phyloP scores from a whole-genome alignment of 108 stramenopile genomes.

The Cyclostephanos invisitatus region DNA sequence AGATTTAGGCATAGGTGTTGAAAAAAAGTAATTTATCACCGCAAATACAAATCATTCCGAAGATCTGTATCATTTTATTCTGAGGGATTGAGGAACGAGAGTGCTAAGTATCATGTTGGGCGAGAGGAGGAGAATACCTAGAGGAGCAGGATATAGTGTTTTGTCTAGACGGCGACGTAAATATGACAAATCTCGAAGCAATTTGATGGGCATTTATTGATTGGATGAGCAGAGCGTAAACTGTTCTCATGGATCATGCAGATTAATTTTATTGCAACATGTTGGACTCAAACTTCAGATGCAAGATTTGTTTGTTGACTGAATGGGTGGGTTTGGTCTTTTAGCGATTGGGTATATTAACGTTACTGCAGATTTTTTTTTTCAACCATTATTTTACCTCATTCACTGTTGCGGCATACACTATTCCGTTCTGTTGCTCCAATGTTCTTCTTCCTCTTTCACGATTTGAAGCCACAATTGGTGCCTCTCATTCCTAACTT shows the following conservation, averaged over 20 bases:
- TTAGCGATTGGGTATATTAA: background rate
- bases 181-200: background rate
- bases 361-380: background rate
- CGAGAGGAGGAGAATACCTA: background rate
- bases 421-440: background rate
- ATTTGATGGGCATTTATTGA: background rate
- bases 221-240: background rate
- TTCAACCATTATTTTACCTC: background rate
- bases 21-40: background rate
- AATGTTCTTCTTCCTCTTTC: background rate
- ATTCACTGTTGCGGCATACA: background rate
- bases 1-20: conserved; percentile 57
- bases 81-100: background rate
- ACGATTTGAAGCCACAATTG: background rate
- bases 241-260: background rate
- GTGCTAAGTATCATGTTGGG: background rate
- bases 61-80: background rate
- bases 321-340: no score
- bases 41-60: background rate
- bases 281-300: no score
- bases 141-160: background rate
- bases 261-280: background rate
- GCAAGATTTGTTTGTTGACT: no score
- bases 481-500: background rate
- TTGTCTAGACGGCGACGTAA: background rate